phyloP scores from a whole-genome alignment of 2,329 filamentous ascomycete species.

The Alternaria dauci region DNA sequence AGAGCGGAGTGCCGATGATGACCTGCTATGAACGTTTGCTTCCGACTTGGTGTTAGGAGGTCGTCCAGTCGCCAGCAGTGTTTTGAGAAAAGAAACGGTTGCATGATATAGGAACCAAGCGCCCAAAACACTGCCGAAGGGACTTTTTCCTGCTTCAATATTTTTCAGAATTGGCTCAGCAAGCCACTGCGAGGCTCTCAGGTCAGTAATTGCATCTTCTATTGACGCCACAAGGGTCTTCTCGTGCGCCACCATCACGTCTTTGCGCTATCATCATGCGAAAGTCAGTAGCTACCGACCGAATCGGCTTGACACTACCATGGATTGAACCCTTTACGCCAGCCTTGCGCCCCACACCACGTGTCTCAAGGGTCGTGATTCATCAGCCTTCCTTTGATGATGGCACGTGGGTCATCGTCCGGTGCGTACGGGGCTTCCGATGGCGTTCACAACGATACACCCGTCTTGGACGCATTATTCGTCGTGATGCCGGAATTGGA shows the following conservation, averaged over 20 bases:
- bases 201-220: not conserved
- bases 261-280: not conserved
- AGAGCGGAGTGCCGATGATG: not conserved
- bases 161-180: not conserved
- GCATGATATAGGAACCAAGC: not conserved
- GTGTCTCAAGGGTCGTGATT: not conserved
- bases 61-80: not conserved
- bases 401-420: not conserved
- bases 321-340: not conserved
- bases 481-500: not conserved
- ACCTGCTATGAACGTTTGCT: constrained; percentile 1
- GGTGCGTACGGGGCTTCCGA: not conserved
- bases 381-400: not conserved
- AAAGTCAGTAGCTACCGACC: not conserved
- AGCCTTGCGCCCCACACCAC: not conserved
- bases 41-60: not conserved
- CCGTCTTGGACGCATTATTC: not conserved
- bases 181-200: not conserved
- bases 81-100: not conserved
- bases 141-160: not conserved
- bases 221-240: not conserved
- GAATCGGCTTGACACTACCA: not conserved
- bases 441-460: not conserved
- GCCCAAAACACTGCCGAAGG: not conserved
- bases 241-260: not conserved